Base-by-base conservation (phyloP, 768 basidiomycete genomes). In the Tylopilus subfusipes region DNA sequence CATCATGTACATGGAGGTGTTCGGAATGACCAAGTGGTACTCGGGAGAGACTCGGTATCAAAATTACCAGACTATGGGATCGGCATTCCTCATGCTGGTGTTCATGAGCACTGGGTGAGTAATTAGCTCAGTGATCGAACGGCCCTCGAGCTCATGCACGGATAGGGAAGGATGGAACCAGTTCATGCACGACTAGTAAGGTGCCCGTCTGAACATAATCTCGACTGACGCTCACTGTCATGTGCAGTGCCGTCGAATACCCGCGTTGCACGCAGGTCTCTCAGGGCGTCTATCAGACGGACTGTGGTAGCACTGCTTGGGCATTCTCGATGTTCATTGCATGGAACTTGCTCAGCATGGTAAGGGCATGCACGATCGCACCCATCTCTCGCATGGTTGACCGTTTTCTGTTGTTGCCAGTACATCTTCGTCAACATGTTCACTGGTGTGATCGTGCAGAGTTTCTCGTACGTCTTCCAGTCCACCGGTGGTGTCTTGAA, bases 341-440 rank as follows among this genome's bases (percentile, higher is more conserved):
- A 2, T 98, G 95, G 95, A 98, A 97, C 64, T 72, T 98, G 29
- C 74, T 98, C 29, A 93, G 90, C 81, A 95, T 96, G 93, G 91
- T 93, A 63, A 52, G 63, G n/a, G 0, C 34, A 44, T n/a, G 14
- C 34, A 36, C 12, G 33, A 31, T 14, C 6, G 19, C 22, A 60
- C 78, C 67, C 11, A 22, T 43, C 19, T 14, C 18, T n/a, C 16
- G 2, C 24, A 38, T 2, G 19, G 11, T 16, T 54, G 45, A 50
- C 33, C 22, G 13, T 52, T 11, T 21, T 24, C 34, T n/a, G n/a
- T n/a, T n/a, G n/a, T 16, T 33, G 25, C 6, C 67, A 95, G 94
- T 97, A 94, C 70, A 94, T 98, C 63, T 94, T 98, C 69, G 82
- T 90, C 59, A 97, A 96, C 73, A 84, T 97, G 85, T 95, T 95